Evolutionary conservation across 805 yeast species (phyloP).

Genomic region (Barnettozyma siamensis): DNA sequence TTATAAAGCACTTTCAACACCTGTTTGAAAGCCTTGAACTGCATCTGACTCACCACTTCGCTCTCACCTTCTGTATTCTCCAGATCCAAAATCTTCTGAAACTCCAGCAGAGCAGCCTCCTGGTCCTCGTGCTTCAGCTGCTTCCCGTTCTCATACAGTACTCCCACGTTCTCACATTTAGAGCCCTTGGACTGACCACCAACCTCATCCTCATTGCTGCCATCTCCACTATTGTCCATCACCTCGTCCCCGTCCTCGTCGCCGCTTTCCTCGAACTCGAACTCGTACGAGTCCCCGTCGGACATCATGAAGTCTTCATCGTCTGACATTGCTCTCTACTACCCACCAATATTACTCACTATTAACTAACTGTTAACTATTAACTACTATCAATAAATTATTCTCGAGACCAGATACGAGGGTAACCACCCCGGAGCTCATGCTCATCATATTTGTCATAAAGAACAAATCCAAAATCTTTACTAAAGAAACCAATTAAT

Average conservation of each 20-base stretch:
- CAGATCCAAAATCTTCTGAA: constrained; percentile 24
- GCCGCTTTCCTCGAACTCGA: constrained; percentile 23
- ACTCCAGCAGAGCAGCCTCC: constrained; percentile 15
- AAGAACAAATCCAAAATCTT: too few relatives aligned
- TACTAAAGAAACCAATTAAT: too few relatives aligned
- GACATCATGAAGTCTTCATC: constrained; percentile 27
- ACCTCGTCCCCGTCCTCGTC: constrained; percentile 8
- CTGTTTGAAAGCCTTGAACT: constrained; percentile 24
- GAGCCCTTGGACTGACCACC: constrained; percentile 12
- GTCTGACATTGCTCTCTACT: constrained; percentile 18
- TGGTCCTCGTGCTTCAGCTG: constrained; percentile 21
- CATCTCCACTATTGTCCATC: constrained; percentile 11
- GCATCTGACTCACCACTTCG: constrained; percentile 16
- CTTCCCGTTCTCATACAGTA: constrained; percentile 24
- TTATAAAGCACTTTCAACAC: constrained; percentile 20
- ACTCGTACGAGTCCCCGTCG: constrained; percentile 26
- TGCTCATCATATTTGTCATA: too few relatives aligned
- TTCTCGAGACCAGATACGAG: too few relatives aligned
- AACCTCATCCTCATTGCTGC: constrained; percentile 7
- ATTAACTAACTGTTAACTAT: too few relatives aligned
- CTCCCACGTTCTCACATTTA: constrained; percentile 23
- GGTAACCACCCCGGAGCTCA: too few relatives aligned
- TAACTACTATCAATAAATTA: too few relatives aligned
- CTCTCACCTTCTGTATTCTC: constrained; percentile 33
- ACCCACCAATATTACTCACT: too few relatives aligned